Evolutionary conservation across 306 rosid species (phyloP), one percentile per base, ranked within the genome.

Genomic region (Hippophae gyantsensis): DNA sequence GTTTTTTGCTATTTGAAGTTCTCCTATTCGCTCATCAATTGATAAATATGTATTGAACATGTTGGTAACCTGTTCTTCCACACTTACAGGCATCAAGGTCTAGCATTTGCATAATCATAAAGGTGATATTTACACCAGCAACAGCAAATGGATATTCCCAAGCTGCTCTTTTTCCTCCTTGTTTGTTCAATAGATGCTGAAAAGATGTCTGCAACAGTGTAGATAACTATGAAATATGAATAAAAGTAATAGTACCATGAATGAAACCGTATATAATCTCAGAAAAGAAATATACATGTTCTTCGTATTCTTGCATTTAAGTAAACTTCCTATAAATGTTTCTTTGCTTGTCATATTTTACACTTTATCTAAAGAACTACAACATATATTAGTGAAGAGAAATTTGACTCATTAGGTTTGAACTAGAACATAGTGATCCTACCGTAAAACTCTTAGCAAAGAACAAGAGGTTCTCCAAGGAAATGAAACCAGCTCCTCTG

Each of bases 401-500:
- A 32, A 32, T 2, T 32, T 32, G 38, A 32, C 38, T 32, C 38
- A 32, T 32, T 32, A 32, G 38, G 38, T 18, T 52, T 52, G 18
- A n/a, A n/a, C 12, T 9, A 14, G 6, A 9, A 71, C 49, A 38
- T 50, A 57, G 54, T 66, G 49, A 69, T 71, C 88, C 74, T 75
- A 90, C 95, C 1, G 85, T 70, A 69, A 82, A 82, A 46, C 85
- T 82, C 78, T 90, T 84, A 0, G 94, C 95, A 53, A 90, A 90
- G 80, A 84, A 90, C 68, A 90, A 61, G 45, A 90, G 83, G 55
- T 90, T 90, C 85, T 90, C 97, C 90, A 90, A 77, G 13, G 97
- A 84, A 73, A 90, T 87, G 79, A 82, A 90, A 64, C 95, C 97
- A 61, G 90, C 90, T 63, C 90, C 94, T 79, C 94, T 87, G 82